Base-by-base conservation (phyloP, 352 stramenopile genomes). In the Phytophthora agathidicida region DNA sequence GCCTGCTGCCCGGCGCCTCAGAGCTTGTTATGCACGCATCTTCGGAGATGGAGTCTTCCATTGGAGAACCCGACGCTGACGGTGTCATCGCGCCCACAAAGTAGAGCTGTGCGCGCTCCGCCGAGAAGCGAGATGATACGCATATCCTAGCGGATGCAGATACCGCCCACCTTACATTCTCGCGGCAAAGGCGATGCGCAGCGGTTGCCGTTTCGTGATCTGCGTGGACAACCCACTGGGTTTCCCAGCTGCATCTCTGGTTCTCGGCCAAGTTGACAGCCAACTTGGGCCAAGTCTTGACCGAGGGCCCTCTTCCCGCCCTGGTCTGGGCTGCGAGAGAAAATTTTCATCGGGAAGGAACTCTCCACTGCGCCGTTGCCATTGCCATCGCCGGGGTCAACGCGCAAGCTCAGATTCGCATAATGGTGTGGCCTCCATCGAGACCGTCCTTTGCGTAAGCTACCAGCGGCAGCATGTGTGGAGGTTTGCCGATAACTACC, bases 131-230 rank as follows among this genome's bases (percentile, higher is more conserved):
- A 51, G 50, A 60, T 47, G 24, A 31, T 39, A 22, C 37, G 44
- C 54, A 56, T 57, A 63, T 63, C 35, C 28, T 37, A 16, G 35
- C 22, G 28, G 44, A 56, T 63, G 41, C 44, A 54, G 16, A 7
- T 48, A 62, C 43, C 35, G 53, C 53, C 43, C 53, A 44, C 43
- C 33, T 61, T 48, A 24, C 32, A 55, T 62, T 62, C 42, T 56
- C 35, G 43, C 26, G n/a, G 33, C 54, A 63, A 55, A 63, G 37
- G 44, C 31, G 16, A 11, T 50, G 32, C 31, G 16, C n/a, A n/a
- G 43, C 43, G 4, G 6, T 36, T 35, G 43, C 16, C 16, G 10
- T 13, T 16, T 23, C 17, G 35, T 41, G 35, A 41, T 14, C 42
- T 5, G 14, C 37, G 7, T 43, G 51, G 31, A 46, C 51, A 46